Base-by-base conservation (phyloP, 2,329 filamentous ascomycete genomes). In the Penicillium concentricum region DNA sequence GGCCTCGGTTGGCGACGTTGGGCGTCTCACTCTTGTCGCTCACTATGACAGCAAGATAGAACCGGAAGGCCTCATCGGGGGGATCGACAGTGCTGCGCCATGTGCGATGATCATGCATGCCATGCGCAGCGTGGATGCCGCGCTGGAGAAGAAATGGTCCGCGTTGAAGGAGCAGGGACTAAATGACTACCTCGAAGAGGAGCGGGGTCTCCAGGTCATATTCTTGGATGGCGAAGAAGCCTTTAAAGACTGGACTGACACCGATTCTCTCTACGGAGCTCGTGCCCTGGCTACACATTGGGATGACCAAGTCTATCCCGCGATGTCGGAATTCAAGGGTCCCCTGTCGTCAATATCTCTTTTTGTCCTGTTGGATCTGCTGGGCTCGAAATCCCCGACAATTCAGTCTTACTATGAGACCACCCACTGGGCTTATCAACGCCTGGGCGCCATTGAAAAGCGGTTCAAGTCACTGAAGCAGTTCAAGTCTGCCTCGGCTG, bases 201-300 rank as follows among this genome's bases (percentile, higher is more conserved):
- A 90, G 61, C 87, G 86, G 69, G 93, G 93, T 0, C 82, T 99
- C 34, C 94, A 97, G 78, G 89, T 99, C 28, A 63, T 99, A 28
- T 82, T 99, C 54, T 76, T 99, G 8, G 94, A 99, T 69, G 94
- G 94, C 5, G 94, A 99, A 76, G 94, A 99, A 74, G 92, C 94
- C 0, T 99, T 96, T 74, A 77, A 84, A 22, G 74, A 74, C 0
- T 99, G 94, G 94, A 89, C 86, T 0, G 84, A 84, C 35, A 84
- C 81, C 0, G 94, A 99, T 73, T 95, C 90, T 5, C 77, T 97
- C 5, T 99, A 99, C 67, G 94, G 94, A 3, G 85, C 93, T 18
- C 85, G 91, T 66, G 82, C 92, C 2, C 81, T 99, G 20, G 93
- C 94, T 10, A 85, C 89, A 62, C 78, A 85, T 44, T 97, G 94